A percentile compares a stretch with the other conserved stretches of the same genome.
These are phyloP conservation scores for Trapa incisa DNA, from an alignment of 345 rosid genomes.

Conservation along the genomic window DNA sequence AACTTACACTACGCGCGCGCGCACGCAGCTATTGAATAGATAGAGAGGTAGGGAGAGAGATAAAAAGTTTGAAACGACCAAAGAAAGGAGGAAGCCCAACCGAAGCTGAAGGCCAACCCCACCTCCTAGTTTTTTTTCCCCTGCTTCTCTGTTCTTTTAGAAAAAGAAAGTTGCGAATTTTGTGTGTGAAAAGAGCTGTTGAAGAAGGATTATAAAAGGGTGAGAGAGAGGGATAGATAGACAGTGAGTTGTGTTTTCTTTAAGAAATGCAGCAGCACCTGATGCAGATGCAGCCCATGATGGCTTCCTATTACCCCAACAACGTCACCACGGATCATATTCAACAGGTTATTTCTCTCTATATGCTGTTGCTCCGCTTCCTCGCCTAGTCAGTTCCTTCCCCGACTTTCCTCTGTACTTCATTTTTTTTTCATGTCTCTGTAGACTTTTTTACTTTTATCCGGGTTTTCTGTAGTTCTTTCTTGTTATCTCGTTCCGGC, in stretches of 20 bases:
- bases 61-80: background rate
- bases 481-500: background rate
- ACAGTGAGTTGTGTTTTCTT: conserved; percentile 10
- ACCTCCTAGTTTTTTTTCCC: conserved; percentile 12
- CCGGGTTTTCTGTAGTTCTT: background rate
- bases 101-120: conserved; percentile 1
- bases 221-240: conserved; percentile 13
- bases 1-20: background rate
- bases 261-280: conserved; percentile 98
- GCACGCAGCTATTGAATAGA: background rate
- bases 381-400: conserved; percentile 1
- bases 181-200: conserved; percentile 1
- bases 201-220: background rate
- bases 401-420: background rate
- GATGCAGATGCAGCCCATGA: conserved; percentile 99
- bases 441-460: background rate
- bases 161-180: conserved; percentile 8
- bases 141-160: conserved; percentile 7
- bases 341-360: conserved; percentile 65
- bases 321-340: conserved; percentile 99
- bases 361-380: background rate
- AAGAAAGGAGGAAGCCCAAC: background rate
- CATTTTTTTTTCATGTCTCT: conserved; percentile 2
- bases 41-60: background rate
- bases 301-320: conserved; percentile 98